Conservation (phyloP, 192 early-diverging fungal genomes). For the Coemansia javaensis region DNA sequence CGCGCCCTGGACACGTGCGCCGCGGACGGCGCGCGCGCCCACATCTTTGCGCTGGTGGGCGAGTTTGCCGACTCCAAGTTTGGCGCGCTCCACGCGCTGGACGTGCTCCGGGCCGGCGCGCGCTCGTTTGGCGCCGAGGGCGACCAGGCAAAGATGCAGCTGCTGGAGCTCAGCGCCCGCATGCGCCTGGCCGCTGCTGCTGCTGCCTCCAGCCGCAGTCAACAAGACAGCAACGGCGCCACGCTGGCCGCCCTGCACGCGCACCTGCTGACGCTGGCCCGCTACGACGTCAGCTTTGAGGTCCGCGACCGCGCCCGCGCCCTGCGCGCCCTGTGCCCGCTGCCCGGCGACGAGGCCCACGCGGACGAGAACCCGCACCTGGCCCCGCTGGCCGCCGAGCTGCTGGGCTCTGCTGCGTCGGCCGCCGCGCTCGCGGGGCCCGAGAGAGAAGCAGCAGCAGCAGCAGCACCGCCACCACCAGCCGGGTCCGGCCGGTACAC, state of each 20-base stretch:
- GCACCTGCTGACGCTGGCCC: constrained; percentile 79
- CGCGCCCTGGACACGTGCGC: constrained; percentile 11
- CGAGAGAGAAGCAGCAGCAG: too few species aligned
- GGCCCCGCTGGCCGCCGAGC: constrained; percentile 9
- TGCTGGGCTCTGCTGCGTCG: constrained; percentile 6
- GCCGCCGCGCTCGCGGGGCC: background rate
- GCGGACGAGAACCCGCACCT: constrained; percentile 15
- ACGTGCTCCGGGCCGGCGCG: constrained; percentile 73
- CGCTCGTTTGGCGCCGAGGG: constrained; percentile 55
- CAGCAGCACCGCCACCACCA: too few species aligned
- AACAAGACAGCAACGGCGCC: too few species aligned
- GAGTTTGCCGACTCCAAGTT: constrained; percentile 64
- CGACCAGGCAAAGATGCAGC: constrained; percentile 72
- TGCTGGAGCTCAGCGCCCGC: constrained; percentile 68
- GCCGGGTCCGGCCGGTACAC: constrained; percentile 47
- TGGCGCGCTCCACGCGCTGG: constrained; percentile 61
- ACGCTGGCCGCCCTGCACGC: constrained; percentile 52
- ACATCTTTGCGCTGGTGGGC: constrained; percentile 82
- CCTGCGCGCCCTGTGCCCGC: constrained; percentile 29
- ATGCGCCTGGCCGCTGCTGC: constrained; percentile 6
- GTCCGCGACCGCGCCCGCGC: constrained; percentile 86
- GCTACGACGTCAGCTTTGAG: constrained; percentile 86
- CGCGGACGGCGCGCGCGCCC: constrained; percentile 64
- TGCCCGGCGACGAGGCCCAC: constrained; percentile 27
- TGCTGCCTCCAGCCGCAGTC: too few species aligned